Conservation (phyloP, 345 rosid species). For the Ricinus communis region DNA sequence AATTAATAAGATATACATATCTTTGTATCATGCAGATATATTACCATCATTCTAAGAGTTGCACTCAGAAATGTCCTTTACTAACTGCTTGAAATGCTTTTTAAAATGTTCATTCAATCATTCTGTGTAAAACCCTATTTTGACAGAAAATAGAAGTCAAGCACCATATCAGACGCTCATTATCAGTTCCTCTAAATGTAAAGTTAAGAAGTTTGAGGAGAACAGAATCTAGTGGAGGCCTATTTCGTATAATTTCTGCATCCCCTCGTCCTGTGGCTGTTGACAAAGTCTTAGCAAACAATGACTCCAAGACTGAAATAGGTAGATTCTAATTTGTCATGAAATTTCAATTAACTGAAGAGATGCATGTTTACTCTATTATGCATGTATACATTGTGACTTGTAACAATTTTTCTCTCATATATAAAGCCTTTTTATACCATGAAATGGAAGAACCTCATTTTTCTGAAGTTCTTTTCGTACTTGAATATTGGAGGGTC, state of each 20-base stretch:
- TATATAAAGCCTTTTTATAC: no score
- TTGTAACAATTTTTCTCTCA: no score
- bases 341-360: background rate
- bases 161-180: conserved; percentile 44
- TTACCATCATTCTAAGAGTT: background rate
- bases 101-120: background rate
- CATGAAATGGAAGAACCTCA: no score
- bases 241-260: conserved; percentile 49
- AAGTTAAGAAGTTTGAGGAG: conserved; percentile 42
- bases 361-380: background rate
- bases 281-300: conserved; percentile 27
- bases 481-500: no score
- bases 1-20: background rate
- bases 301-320: conserved; percentile 24
- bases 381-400: background rate
- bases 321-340: conserved; percentile 28
- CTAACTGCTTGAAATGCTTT: background rate
- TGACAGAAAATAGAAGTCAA: conserved; percentile 36
- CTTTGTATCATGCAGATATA: background rate
- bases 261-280: conserved; percentile 31
- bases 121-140: background rate
- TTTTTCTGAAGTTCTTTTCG: no score
- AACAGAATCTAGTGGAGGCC: conserved; percentile 42
- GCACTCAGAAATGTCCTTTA: background rate
- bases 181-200: conserved; percentile 53